Evolutionary conservation across 148 eudicot species (phyloP).

Genomic region (Diospyros kaki): DNA sequence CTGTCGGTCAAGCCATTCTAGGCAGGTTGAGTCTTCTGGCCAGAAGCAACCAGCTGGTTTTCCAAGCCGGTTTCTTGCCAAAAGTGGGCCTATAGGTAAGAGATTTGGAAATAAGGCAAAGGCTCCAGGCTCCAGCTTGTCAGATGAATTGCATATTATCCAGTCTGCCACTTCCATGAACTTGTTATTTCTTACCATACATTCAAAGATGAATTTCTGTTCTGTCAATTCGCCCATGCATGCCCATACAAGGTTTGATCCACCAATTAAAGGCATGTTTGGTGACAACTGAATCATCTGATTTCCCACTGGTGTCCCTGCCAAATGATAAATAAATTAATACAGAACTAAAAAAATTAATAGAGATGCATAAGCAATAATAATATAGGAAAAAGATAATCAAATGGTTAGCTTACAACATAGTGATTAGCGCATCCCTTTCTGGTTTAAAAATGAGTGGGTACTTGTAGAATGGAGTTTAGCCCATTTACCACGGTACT

Average conservation of each 20-base stretch:
- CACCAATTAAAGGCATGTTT: not conserved
- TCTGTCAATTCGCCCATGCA: constrained; percentile 6
- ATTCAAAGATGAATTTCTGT: constrained; percentile 13
- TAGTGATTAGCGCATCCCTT: too few species aligned
- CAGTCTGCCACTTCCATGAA: constrained; percentile 16
- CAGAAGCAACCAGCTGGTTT: constrained; percentile 24
- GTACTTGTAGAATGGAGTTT: too few species aligned
- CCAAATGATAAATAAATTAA: not conserved
- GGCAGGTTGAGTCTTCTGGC: constrained; percentile 24
- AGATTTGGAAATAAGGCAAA: constrained; percentile 4
- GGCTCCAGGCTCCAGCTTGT: constrained; percentile 25
- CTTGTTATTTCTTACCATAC: constrained; percentile 1
- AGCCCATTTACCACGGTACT: too few species aligned
- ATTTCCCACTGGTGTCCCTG: not conserved
- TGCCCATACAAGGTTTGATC: constrained; percentile 20
- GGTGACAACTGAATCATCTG: constrained; percentile 6
- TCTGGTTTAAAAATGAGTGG: too few species aligned
- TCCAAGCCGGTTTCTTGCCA: constrained; percentile 20
- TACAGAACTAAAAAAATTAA: not conserved
- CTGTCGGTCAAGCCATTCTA: constrained; percentile 29
- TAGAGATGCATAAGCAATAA: not conserved
- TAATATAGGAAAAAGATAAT: too few species aligned
- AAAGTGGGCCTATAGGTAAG: constrained; percentile 25
- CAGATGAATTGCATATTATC: constrained; percentile 28
- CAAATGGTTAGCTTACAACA: too few species aligned